Conservation (phyloP, 345 rosid genomes). For the Mallotus nudiflorus region DNA sequence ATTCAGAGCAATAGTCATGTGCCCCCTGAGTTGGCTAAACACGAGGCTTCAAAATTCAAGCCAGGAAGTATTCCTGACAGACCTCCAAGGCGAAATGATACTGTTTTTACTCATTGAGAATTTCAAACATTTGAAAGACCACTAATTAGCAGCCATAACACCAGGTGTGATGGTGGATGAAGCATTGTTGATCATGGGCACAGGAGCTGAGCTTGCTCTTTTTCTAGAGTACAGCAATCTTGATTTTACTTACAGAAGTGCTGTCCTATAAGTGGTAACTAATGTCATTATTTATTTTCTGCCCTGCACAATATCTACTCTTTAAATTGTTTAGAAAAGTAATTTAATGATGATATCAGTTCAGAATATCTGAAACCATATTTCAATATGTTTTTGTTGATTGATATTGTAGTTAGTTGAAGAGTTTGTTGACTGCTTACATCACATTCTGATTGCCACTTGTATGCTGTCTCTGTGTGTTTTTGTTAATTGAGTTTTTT, state of each 20-base stretch:
- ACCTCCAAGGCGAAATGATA: constrained; percentile 90
- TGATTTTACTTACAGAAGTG: constrained; percentile 4
- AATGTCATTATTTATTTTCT: neutral
- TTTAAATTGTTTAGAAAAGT: neutral
- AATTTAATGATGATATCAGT: neutral
- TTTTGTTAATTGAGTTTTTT: neutral
- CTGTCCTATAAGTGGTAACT: neutral
- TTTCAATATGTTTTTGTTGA: neutral
- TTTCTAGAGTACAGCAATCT: neutral
- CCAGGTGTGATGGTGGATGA: constrained; percentile 3
- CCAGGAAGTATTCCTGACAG: constrained; percentile 90
- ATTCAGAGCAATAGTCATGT: constrained; percentile 85
- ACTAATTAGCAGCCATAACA: neutral
- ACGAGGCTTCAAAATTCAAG: constrained; percentile 92
- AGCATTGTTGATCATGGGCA: neutral
- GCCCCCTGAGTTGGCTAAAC: constrained; percentile 92
- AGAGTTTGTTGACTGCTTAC: neutral
- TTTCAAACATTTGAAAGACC: neutral
- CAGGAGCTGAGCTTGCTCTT: neutral
- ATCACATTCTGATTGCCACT: neutral
- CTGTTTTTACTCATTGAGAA: constrained; percentile 71
- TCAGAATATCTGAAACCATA: neutral
- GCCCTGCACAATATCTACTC: neutral
- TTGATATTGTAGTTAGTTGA: neutral
- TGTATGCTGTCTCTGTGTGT: neutral